These are phyloP conservation scores for Pleurostoma richardsiae DNA, from an alignment of 2,329 filamentous ascomycete species.

Conservation along the genomic window DNA sequence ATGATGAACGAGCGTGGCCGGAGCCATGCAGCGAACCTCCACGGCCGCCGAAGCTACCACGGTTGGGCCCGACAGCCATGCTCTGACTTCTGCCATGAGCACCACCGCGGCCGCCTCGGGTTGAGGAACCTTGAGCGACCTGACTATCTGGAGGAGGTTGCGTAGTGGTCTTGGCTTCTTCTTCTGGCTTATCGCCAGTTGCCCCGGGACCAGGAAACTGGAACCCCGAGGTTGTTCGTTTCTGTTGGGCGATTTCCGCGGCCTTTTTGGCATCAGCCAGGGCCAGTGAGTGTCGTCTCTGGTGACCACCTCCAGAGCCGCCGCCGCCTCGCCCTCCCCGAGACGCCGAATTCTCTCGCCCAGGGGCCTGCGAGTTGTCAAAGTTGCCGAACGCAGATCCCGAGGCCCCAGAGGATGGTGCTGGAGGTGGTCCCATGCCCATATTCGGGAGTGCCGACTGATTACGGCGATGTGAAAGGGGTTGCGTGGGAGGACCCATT, in stretches of 20 bases:
- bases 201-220: conserved; percentile 82
- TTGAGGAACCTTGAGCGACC: conserved; percentile 34
- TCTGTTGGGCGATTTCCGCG: conserved; percentile 93
- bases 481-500: conserved; percentile 73
- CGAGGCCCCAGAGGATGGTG: conserved; percentile 86
- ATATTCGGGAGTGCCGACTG: conserved; percentile 94
- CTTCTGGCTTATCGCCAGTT: conserved; percentile 54
- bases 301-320: conserved; percentile 70
- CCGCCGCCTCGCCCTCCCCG: conserved; percentile 71
- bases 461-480: conserved; percentile 89
- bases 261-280: conserved; percentile 96
- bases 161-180: conserved; percentile 37
- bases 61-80: conserved; percentile 71
- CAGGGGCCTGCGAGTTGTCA: conserved; percentile 55
- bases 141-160: conserved; percentile 29
- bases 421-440: conserved; percentile 81
- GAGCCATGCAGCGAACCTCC: conserved; percentile 57
- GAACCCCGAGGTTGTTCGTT: conserved; percentile 88
- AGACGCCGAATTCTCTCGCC: conserved; percentile 61
- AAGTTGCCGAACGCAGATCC: conserved; percentile 76
- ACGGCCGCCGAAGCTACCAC: conserved; percentile 64
- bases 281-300: conserved; percentile 89
- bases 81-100: conserved; percentile 80
- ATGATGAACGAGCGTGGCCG: conserved; percentile 76
- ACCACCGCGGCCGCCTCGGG: conserved; percentile 50